phyloP scores from a whole-genome alignment of 257 asterid genomes.

The Solanum bulbocastanum region DNA sequence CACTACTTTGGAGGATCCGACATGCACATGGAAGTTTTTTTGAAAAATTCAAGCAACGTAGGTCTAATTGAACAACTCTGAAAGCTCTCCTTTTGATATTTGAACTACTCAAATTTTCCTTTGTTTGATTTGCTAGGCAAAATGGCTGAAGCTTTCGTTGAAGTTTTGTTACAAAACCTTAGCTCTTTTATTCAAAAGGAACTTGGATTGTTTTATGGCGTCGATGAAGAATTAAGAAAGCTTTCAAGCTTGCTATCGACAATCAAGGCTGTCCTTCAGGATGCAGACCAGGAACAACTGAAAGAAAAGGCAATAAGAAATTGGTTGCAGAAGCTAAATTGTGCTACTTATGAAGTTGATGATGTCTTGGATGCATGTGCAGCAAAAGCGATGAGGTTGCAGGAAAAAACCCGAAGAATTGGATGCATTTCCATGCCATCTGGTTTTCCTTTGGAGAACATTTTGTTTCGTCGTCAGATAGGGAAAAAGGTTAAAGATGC shows the following conservation, averaged over 20 bases:
- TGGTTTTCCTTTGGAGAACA: neutral
- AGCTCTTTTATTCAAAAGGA: slow-evolving; percentile 6
- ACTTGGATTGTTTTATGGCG: slow-evolving; percentile 22
- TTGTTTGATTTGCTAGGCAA: neutral
- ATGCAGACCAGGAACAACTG: slow-evolving; percentile 3
- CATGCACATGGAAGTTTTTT: neutral
- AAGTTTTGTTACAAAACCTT: neutral
- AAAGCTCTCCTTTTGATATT: neutral
- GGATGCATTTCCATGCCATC: neutral
- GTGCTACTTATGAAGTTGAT: slow-evolving; percentile 29
- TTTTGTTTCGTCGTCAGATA: slow-evolving; percentile 7
- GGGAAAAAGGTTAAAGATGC: slow-evolving; percentile 8
- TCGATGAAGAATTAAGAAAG: slow-evolving; percentile 12
- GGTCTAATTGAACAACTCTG: neutral
- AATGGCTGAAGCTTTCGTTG: slow-evolving; percentile 20
- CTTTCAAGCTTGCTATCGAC: slow-evolving; percentile 13
- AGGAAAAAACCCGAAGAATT: neutral
- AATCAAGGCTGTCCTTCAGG: slow-evolving; percentile 19
- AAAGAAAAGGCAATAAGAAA: neutral
- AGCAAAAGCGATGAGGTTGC: neutral
- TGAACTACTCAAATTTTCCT: neutral
- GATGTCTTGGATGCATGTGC: slow-evolving; percentile 20
- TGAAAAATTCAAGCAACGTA: neutral
- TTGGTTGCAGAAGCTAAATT: slow-evolving; percentile 25
- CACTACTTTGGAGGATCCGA: neutral